These are phyloP conservation scores for Vitis hybrid DNA, from an alignment of 177 flowering plant genomes.

Conservation along the genomic window DNA sequence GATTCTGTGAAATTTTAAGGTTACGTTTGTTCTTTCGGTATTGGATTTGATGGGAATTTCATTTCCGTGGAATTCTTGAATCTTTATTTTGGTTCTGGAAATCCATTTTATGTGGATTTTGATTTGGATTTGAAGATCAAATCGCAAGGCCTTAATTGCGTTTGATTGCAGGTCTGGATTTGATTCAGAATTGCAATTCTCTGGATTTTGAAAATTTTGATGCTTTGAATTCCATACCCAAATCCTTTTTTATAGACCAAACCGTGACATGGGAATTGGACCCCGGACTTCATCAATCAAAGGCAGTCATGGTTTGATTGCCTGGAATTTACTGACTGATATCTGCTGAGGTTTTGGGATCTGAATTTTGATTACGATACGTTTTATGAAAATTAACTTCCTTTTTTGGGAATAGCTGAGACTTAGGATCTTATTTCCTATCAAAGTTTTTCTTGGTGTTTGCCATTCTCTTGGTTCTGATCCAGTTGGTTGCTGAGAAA, in stretches of 20 bases:
- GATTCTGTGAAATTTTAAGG: not conserved
- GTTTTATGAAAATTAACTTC: not conserved
- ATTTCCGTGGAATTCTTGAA: too few relatives aligned
- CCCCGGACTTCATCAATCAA: not conserved
- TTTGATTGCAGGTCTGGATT: not conserved
- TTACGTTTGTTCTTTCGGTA: too few relatives aligned
- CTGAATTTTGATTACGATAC: not conserved
- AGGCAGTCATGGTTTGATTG: not conserved
- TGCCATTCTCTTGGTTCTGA: not conserved
- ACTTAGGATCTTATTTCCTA: not conserved
- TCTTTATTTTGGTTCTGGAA: too few relatives aligned
- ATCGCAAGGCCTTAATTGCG: not conserved
- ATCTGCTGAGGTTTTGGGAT: constrained; percentile 1
- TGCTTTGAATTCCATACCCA: too few relatives aligned
- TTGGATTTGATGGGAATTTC: too few relatives aligned
- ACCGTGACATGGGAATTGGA: not conserved
- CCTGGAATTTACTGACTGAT: not conserved
- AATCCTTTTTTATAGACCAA: too few relatives aligned
- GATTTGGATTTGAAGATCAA: constrained; percentile 6
- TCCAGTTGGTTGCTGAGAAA: constrained; percentile 2
- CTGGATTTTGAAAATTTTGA: not conserved
- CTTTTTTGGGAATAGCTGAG: not conserved
- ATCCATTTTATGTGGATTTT: not conserved
- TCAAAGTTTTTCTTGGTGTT: too few relatives aligned
- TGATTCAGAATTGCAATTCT: not conserved